Base-by-base conservation (phyloP, 257 asterid species). In the Przewalskia tangutica region DNA sequence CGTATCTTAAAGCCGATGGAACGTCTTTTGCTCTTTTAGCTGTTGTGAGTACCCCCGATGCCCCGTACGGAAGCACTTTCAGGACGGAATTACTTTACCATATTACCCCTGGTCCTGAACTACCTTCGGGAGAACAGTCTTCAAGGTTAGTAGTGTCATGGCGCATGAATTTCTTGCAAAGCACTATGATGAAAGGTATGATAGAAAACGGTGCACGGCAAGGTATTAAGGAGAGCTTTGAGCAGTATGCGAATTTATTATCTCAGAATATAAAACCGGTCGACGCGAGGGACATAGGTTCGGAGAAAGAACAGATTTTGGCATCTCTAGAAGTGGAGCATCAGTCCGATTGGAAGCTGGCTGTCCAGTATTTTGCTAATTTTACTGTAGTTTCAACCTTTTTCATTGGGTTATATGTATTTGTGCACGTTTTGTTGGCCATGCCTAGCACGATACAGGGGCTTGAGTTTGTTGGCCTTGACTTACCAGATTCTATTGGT, bases 401-500 rank as follows among this genome's bases (percentile, higher is more conserved):
- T 82, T 71, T 90, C 6, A 89, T 89, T 81, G 95, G 92, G 79
- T 81, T 93, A 50, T 96, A 92, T 77, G 93, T 90, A 80, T 88
- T 92, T 79, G 82, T 89, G 70, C 99, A 96, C 90, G 84, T 94
- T 79, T 91, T 92, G 85, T 79, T 89, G 79, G 90, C 95, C 77
- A 81, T 81, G 82, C 98, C 98, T 59, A 89, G 93, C 89, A 80
- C 94, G 7, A 81, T 93, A 85, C 97, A 96, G 80, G 99, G 99
- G 81, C 98, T 96, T 81, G 99, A 96, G 88, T 94, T 96, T 88
- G 93, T 88, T 82, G 99, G 99, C 68, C 89, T 96, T 54, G 99
- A 96, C 88, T 89, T 96, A 87, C 99, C 99, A 23, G 99, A 96
- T 90, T 94, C 99, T 42, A 85, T 96, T 77, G 99, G 98, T 48